These are phyloP conservation scores for Adansonia digitata DNA, from an alignment of 345 rosid genomes.

Conservation along the genomic window DNA sequence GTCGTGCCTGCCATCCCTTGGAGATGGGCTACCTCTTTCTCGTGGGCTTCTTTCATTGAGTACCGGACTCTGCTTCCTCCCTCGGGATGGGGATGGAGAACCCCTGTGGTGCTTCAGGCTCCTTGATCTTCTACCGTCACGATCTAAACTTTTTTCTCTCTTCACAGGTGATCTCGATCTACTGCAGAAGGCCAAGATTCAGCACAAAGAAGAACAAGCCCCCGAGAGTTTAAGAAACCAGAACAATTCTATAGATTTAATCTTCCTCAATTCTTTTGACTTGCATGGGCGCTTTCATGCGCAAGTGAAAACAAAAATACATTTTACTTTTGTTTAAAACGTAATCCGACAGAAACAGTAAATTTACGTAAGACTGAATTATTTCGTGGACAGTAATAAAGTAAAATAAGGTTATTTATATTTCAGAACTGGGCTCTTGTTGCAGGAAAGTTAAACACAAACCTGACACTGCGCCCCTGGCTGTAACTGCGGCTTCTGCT, in stretches of 20 bases:
- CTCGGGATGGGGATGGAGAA: slow-evolving; percentile 31
- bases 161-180: slow-evolving; percentile 59
- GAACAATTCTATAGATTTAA: not conserved
- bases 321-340: not conserved
- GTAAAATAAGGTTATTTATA: not conserved
- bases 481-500: slow-evolving; percentile 79
- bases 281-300: not conserved
- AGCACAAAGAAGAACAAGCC: not conserved
- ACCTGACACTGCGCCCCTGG: slow-evolving; percentile 62
- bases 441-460: not conserved
- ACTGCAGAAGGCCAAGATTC: slow-evolving; percentile 28
- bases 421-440: not conserved
- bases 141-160: slow-evolving; percentile 48
- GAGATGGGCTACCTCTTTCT: slow-evolving; percentile 32
- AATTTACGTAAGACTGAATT: not conserved
- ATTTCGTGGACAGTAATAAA: not conserved
- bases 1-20: slow-evolving; percentile 29
- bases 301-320: not conserved
- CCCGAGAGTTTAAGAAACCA: not conserved
- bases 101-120: slow-evolving; percentile 32
- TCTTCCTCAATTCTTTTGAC: not conserved
- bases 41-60: slow-evolving; percentile 29
- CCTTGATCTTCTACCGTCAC: slow-evolving; percentile 35
- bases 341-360: not conserved
- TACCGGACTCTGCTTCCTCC: slow-evolving; percentile 45